A percentile compares a stretch with the other conserved stretches of the same genome.
Evolutionary conservation across 495 filamentous ascomycete species (phyloP).

Genomic region (Penicillium paradoxum): DNA sequence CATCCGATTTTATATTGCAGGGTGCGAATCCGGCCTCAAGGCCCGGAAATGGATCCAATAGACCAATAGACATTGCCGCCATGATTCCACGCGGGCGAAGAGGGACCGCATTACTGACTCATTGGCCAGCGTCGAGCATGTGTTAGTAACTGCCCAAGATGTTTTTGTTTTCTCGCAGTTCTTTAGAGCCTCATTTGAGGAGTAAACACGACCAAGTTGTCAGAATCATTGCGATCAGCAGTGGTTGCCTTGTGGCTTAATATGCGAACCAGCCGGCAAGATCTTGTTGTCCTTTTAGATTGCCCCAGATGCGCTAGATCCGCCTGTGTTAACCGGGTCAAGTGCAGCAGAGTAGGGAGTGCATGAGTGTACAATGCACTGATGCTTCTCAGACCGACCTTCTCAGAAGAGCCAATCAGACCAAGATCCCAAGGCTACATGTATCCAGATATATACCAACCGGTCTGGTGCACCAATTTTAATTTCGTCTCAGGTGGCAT

Average conservation of each 20-base stretch:
- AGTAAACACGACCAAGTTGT: background rate
- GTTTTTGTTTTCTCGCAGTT: background rate
- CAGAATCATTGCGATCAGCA: background rate
- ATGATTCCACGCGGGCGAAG: background rate
- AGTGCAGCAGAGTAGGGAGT: background rate
- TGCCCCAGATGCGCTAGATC: background rate
- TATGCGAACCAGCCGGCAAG: background rate
- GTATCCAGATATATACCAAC: background rate
- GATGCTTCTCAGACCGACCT: background rate
- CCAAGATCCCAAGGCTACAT: background rate
- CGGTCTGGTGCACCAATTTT: too few species aligned
- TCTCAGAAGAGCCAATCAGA: background rate
- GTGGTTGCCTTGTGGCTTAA: slow-evolving; percentile 2
- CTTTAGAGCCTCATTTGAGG: background rate
- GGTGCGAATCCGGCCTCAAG: background rate
- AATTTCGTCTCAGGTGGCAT: too few species aligned
- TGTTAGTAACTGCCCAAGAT: background rate
- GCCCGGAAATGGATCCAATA: background rate
- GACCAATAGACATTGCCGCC: background rate
- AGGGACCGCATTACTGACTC: background rate
- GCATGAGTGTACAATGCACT: background rate
- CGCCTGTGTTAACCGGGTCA: background rate
- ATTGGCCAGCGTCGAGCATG: background rate
- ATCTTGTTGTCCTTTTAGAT: slow-evolving; percentile 1
- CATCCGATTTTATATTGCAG: background rate